Conservation (phyloP, 768 basidiomycete species). For the Lactifluus echinatus region DNA sequence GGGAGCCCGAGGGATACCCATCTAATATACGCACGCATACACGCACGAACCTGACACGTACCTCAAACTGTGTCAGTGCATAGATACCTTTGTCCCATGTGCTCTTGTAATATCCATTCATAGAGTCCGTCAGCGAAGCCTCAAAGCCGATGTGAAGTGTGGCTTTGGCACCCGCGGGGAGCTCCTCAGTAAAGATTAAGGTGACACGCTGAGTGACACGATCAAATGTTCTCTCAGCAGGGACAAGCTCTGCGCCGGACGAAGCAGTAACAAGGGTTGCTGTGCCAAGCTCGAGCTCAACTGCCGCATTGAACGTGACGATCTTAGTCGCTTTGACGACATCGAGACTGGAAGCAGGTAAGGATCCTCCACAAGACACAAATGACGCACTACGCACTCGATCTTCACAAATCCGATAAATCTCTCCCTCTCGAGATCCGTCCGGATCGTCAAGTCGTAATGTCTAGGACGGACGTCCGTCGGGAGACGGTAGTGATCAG, state of each 20-base stretch:
- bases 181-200: slow-evolving; percentile 44
- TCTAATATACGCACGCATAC: not conserved
- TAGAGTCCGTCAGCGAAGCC: slow-evolving; percentile 54
- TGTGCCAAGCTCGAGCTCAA: slow-evolving; percentile 47
- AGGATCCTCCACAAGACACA: not conserved
- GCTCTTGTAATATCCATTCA: slow-evolving; percentile 83
- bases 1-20: not conserved
- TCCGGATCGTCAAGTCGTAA: slow-evolving; percentile 72
- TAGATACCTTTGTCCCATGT: slow-evolving; percentile 60
- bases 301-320: slow-evolving; percentile 53
- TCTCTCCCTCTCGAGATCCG: slow-evolving; percentile 66
- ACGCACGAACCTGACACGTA: slow-evolving; percentile 24
- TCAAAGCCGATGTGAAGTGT: slow-evolving; percentile 61
- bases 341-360: slow-evolving; percentile 41
- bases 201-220: slow-evolving; percentile 54
- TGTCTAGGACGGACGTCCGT: slow-evolving; percentile 59
- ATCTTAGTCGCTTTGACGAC: slow-evolving; percentile 50
- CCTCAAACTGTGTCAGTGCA: slow-evolving; percentile 87
- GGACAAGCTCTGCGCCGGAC: slow-evolving; percentile 38
- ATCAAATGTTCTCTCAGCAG: slow-evolving; percentile 43
- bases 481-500: slow-evolving; percentile 47
- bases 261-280: slow-evolving; percentile 47
- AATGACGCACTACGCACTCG: slow-evolving; percentile 35
- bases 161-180: slow-evolving; percentile 64
- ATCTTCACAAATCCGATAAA: slow-evolving; percentile 76